Base-by-base conservation (phyloP, 345 rosid species). In the Dimocarpus longan region DNA sequence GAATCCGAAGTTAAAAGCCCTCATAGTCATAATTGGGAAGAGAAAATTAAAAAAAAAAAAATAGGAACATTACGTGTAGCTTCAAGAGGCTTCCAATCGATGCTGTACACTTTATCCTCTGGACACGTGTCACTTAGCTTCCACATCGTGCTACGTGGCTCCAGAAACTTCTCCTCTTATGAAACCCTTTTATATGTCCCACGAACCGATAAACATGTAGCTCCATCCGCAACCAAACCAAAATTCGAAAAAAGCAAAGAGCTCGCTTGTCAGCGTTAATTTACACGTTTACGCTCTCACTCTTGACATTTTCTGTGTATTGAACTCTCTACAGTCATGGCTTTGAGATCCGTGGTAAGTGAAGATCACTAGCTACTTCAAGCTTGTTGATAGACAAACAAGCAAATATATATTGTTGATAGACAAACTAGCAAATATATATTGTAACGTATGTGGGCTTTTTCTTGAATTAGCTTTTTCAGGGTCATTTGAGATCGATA, bases 11-110 rank as follows among this genome's bases (percentile, higher is more conserved):
- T 32, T 32, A 32, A 32, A 32, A 32, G 37, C 37, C 37, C 37
- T 32, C 37, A 32, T 32, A 32, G 37, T 32, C 37, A 32, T 32
- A 32, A 32, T 32, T 32, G 37, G 37, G 2, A 32, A 32, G 2
- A 32, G 37, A 28, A 28, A 28, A 28, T 28, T 28, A 28, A 28
- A 28, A 28, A 28, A 28, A 28, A 28, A 28, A 28, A 28, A 28
- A 28, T 1, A 32, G 37, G 52, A 46, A 78, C 16, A 52, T 32
- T 75, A 86, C 85, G 82, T 87, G 93, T 78, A 52, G 62, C 83
- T 88, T 91, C 88, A 40, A 13, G 90, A 89, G 83, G 50, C 76
- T 84, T 87, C 93, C 74, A 86, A 68, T 11, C 5, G 6, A 11
- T 75, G 67, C 66, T 82, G 86, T 85, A 76, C 73, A 67, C 28